Evolutionary conservation across 2,329 filamentous ascomycete species (phyloP), one percentile per base, ranked within the genome.

Genomic region (Paraphoma sp.): DNA sequence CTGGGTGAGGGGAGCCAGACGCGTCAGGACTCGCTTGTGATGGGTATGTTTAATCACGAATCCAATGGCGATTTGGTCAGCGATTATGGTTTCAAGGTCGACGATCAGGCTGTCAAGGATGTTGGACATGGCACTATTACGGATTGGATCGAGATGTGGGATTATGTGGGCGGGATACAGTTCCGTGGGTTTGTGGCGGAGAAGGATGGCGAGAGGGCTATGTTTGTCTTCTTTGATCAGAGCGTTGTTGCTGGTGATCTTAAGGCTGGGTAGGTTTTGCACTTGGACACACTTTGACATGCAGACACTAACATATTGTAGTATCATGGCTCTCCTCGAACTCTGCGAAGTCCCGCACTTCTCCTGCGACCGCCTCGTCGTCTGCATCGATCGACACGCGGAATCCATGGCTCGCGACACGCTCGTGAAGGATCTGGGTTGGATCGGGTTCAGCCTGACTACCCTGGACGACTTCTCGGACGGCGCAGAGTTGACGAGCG

Each of bases 211-310:
- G 86, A 91, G 77, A 92, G 86, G 78, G 87, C 89, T 49, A 82
- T 97, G 72, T 96, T 97, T 77, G 87, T 93, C 74, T 96, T 97
- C 83, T 95, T 97, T 76, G 90, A 95, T 72, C 80, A 87, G 70
- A 83, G 85, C 59, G 85, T 91, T 53, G 81, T 92, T 66, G 87
- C 87, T 57, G 84, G 89, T 72, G 91, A 95, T 75, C 81, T 96
- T 72, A 97, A 96, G 82, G 89, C 91, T 80, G 92, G 91, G 91
- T 95, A 86, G 71, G 90, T 84, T 56, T 4, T 36, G 52, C 18
- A 3, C 12, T 2, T 9, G n/a, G 5, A 12, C 29, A 38, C 9
- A 1, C 18, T 14, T 17, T 29, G n/a, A 48, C 53, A 52, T 60
- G 16, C 8, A 7, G 11, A n/a, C 23, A 43, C 64, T 70, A 57